A percentile compares a stretch with the other conserved stretches of the same genome.
Conservation (phyloP, 2,329 filamentous ascomycete genomes). For the Alternaria ethzedia region DNA sequence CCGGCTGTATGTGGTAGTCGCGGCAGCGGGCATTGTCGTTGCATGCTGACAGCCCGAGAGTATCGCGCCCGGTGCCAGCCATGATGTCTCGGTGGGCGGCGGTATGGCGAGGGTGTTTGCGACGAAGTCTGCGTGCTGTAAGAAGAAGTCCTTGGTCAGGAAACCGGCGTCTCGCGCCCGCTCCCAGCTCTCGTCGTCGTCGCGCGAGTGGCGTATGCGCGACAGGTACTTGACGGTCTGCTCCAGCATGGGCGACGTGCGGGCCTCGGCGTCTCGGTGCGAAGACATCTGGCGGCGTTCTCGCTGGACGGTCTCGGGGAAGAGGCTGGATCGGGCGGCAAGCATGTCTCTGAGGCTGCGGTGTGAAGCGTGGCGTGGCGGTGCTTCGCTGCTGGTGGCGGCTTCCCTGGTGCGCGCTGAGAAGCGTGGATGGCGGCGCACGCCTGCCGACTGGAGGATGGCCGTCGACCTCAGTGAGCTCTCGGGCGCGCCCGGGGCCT, state of each 20-base stretch:
- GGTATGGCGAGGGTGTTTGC: constrained; percentile 60
- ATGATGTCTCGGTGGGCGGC: constrained; percentile 63
- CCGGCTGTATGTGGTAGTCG: constrained; percentile 15
- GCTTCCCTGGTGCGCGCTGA: constrained; percentile 44
- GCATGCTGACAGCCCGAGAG: constrained; percentile 69
- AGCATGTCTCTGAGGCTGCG: constrained; percentile 34
- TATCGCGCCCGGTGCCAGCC: constrained; percentile 66
- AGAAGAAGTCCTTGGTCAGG: constrained; percentile 60
- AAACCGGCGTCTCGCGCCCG: constrained; percentile 62
- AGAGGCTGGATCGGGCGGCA: constrained; percentile 28
- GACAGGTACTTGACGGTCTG: constrained; percentile 68
- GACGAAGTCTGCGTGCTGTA: constrained; percentile 64
- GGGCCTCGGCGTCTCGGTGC: constrained; percentile 21
- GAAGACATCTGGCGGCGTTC: constrained; percentile 6
- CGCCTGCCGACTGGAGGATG: constrained; percentile 45
- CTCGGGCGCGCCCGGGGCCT: constrained; percentile 38
- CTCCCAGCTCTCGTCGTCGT: constrained; percentile 61
- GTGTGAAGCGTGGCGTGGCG: constrained; percentile 18
- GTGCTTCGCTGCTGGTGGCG: constrained; percentile 48
- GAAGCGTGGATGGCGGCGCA: constrained; percentile 49
- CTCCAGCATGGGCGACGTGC: constrained; percentile 55
- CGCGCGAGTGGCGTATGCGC: constrained; percentile 60
- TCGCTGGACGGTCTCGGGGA: constrained; percentile 4
- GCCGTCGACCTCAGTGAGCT: constrained; percentile 49
- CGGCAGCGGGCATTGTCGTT: constrained; percentile 43